Conservation (phyloP, 2,329 filamentous ascomycete genomes). For the Xylariaceae sp. region DNA sequence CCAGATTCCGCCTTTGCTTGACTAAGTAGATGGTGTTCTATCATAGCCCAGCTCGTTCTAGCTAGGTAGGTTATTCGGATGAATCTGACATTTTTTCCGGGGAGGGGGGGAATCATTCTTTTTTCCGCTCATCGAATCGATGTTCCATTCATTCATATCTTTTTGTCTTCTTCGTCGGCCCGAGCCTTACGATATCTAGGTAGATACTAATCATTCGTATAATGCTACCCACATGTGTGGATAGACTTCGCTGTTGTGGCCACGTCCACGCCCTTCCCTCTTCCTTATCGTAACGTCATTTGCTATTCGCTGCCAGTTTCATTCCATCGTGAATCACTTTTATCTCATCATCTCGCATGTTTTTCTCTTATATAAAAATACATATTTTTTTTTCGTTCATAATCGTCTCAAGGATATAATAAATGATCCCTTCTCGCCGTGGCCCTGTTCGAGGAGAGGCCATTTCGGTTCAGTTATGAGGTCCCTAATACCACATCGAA, state of each 20-base stretch:
- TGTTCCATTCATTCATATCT: neutral
- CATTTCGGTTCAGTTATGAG: neutral
- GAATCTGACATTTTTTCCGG: too few species aligned
- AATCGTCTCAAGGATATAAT: neutral
- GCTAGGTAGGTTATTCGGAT: too few species aligned
- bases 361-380: conserved; percentile 8
- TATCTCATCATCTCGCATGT: neutral
- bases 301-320: neutral
- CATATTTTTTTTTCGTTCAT: neutral
- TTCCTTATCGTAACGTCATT: conserved; percentile 12
- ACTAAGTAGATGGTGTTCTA: too few species aligned
- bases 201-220: conserved; percentile 4
- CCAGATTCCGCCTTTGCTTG: too few species aligned
- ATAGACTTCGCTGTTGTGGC: neutral
- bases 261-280: neutral
- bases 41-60: too few species aligned
- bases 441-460: neutral
- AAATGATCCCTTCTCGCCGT: neutral
- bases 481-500: neutral
- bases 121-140: neutral
- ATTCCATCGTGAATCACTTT: conserved; percentile 1
- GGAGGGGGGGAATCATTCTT: too few species aligned
- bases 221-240: neutral
- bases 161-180: neutral
- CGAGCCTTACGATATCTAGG: neutral